Base-by-base conservation (phyloP, 202 grass and related monocot species). In the Digitaria exilis region DNA sequence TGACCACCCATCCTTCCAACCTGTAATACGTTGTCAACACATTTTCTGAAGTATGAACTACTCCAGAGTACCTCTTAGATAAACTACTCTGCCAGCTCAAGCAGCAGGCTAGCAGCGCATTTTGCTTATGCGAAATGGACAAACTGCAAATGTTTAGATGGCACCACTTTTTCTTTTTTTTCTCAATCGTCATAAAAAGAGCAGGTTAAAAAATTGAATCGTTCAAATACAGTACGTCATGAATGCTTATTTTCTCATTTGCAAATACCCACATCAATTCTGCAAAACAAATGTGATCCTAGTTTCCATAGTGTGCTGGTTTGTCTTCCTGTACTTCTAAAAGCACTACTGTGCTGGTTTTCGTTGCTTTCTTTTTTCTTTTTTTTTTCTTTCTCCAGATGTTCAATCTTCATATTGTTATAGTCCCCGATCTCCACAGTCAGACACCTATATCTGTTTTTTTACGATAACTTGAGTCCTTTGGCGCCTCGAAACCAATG, bases 1-100 rank as follows among this genome's bases (percentile, higher is more conserved):
- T 94, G 91, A 28, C 91, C 89, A 45, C 85, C 94, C 82, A 97
- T 87, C 79, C 94, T 91, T 66, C 94, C 94, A 82, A 97, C 94
- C 94, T 94, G 82, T 51, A 71, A 75, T 48, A 77, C 14, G 42
- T 21, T 22, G 4, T 68, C 82, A 77, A 66, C 34, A 19, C 63
- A 46, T 31, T 29, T 14, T 46, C 15, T 35, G 51, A 73, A 52
- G 13, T 32, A 52, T 51, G 54, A 73, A 54, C 28, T 35, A 55
- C 29, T 55, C 2, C 2, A 54, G 3, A 73, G 16, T 52, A 35
- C 48, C 48, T 55, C 31, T 73, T 22, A 55, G 35, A 52, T 73
- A 55, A 54, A 60, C 21, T 21, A 59, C 37, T 22, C 8, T 63
- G 9, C 42, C 16, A 5, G 1, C 24, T 29, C 42, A 70, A 48